phyloP scores from a whole-genome alignment of 148 eudicot genomes.

The Spergularia bocconei region DNA sequence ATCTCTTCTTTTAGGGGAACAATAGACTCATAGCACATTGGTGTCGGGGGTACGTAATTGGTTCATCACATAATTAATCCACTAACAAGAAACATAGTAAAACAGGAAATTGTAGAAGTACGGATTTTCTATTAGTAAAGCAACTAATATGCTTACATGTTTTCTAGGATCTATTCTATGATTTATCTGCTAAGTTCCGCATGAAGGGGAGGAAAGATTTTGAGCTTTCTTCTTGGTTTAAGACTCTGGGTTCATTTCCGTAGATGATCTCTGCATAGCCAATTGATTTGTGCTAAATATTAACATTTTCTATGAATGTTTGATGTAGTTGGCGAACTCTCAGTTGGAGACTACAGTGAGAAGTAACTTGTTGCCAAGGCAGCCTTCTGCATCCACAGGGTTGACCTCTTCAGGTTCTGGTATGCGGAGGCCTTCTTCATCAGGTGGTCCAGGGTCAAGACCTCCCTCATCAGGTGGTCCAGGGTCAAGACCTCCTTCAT shows the following conservation, averaged over 20 bases:
- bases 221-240: neutral
- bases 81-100: too few species aligned
- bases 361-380: constrained; percentile 58
- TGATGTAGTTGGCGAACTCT: constrained; percentile 62
- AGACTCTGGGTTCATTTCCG: neutral
- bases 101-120: too few species aligned
- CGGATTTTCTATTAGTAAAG: too few species aligned
- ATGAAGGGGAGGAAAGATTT: too few species aligned
- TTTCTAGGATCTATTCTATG: neutral
- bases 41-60: too few species aligned
- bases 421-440: constrained; percentile 55
- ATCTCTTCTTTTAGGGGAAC: too few species aligned
- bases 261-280: neutral
- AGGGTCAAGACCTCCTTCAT: constrained; percentile 52
- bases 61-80: too few species aligned
- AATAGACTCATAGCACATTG: too few species aligned
- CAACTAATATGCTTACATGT: too few species aligned
- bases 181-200: constrained; percentile 10
- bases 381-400: constrained; percentile 47
- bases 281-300: constrained; percentile 2
- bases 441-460: constrained; percentile 67
- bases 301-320: constrained; percentile 7
- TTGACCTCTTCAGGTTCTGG: constrained; percentile 57
- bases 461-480: constrained; percentile 69
- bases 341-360: constrained; percentile 60